phyloP scores from a whole-genome alignment of 345 rosid genomes.

The Pistacia integerrima region DNA sequence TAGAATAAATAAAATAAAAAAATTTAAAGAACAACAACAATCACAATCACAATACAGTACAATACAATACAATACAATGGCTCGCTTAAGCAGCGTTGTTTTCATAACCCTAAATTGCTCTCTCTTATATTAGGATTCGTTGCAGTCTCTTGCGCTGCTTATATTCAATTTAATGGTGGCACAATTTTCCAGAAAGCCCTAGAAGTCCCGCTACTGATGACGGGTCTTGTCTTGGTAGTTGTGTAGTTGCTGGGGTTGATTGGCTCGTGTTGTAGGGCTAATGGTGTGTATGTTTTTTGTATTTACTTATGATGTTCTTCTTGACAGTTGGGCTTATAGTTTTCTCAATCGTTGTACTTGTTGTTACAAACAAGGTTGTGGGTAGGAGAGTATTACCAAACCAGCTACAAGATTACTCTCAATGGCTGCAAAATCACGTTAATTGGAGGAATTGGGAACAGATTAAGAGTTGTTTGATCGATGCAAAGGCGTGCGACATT shows the following conservation, averaged over 20 bases:
- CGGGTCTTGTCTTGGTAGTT: conserved; percentile 20
- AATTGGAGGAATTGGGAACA: conserved; percentile 28
- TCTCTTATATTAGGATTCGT: conserved; percentile 21
- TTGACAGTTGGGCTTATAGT: conserved; percentile 20
- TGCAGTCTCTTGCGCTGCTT: conserved; percentile 13
- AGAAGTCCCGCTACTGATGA: conserved; percentile 27
- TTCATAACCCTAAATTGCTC: conserved; percentile 15
- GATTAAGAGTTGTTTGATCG: conserved; percentile 33
- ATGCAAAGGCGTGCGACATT: conserved; percentile 25
- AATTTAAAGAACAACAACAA: too few species aligned
- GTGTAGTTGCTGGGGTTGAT: conserved; percentile 33
- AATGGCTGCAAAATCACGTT: conserved; percentile 32
- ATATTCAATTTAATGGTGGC: conserved; percentile 10
- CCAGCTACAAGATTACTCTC: conserved; percentile 32
- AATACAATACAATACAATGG: background rate
- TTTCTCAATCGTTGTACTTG: conserved; percentile 21
- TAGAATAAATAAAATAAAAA: too few species aligned
- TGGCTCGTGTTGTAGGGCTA: conserved; percentile 26
- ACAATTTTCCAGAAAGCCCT: conserved; percentile 32
- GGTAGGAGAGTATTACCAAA: conserved; percentile 21
- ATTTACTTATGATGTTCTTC: conserved; percentile 24
- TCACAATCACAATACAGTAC: too few species aligned
- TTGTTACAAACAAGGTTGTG: conserved; percentile 29
- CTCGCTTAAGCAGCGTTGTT: background rate
- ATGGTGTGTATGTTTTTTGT: conserved; percentile 18